These are phyloP conservation scores for Phytophthora meadii DNA, from an alignment of 352 stramenopile genomes.

Conservation along the genomic window DNA sequence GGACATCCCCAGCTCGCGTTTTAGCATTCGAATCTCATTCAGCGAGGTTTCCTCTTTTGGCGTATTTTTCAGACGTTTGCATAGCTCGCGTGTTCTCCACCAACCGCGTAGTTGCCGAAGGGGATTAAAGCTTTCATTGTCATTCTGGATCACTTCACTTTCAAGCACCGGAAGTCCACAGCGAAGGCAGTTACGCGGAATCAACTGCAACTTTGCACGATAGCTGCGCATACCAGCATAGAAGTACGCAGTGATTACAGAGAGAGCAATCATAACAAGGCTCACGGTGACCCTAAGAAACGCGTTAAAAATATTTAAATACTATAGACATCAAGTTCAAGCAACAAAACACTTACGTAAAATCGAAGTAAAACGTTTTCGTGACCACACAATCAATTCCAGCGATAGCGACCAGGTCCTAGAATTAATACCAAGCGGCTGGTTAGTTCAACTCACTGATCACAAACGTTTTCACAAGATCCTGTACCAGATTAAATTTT, in stretches of 20 bases:
- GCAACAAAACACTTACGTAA: constrained; percentile 50
- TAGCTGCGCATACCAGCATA: constrained; percentile 75
- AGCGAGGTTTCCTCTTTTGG: constrained; percentile 1
- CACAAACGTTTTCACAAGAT: background rate
- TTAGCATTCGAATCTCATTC: constrained; percentile 48
- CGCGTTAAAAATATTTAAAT: background rate
- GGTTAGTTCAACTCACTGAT: background rate
- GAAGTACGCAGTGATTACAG: constrained; percentile 66
- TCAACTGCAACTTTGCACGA: constrained; percentile 64
- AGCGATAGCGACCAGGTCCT: constrained; percentile 78
- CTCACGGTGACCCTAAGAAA: constrained; percentile 56
- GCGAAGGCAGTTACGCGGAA: constrained; percentile 72
- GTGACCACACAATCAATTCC: constrained; percentile 77
- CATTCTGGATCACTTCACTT: constrained; percentile 52
- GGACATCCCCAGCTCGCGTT: constrained; percentile 78
- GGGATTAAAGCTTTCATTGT: constrained; percentile 67
- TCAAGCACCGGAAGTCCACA: constrained; percentile 74
- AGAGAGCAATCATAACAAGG: constrained; percentile 50
- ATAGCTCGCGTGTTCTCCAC: constrained; percentile 40
- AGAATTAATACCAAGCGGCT: background rate
- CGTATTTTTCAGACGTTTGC: constrained; percentile 7
- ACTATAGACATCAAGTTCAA: background rate
- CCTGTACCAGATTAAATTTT: constrained; percentile 76
- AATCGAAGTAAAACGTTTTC: constrained; percentile 83
- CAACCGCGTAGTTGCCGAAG: constrained; percentile 47